These are phyloP conservation scores for Avicennia marina DNA, from an alignment of 257 asterid species.

Conservation along the genomic window DNA sequence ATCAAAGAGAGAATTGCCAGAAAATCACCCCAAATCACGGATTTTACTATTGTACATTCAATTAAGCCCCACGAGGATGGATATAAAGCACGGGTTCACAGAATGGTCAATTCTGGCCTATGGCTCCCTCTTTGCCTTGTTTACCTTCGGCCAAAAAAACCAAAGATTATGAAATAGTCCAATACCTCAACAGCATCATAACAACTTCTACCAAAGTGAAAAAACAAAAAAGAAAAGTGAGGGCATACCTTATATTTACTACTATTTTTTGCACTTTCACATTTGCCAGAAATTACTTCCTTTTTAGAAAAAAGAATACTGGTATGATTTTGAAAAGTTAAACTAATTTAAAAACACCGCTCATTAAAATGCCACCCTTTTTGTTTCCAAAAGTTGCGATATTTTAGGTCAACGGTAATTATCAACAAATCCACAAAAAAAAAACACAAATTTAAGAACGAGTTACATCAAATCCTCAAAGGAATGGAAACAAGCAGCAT, in stretches of 20 bases:
- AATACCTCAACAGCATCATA: constrained; percentile 7
- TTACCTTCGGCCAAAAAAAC: constrained; percentile 22
- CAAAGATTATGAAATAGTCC: constrained; percentile 12
- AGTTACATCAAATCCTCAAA: constrained; percentile 18
- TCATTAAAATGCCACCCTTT: too few species aligned
- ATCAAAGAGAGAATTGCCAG: neutral
- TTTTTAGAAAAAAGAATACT: too few species aligned
- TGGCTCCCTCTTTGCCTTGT: constrained; percentile 14
- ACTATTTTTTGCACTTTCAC: neutral
- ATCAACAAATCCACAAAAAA: constrained; percentile 11
- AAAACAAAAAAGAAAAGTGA: too few species aligned
- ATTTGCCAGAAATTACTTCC: neutral
- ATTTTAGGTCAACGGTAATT: too few species aligned
- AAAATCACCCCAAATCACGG: constrained; percentile 14
- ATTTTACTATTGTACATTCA: neutral
- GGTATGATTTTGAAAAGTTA: constrained; percentile 13
- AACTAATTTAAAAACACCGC: constrained; percentile 1
- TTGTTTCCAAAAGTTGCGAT: too few species aligned
- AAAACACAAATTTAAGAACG: too few species aligned
- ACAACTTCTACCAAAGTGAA: constrained; percentile 10
- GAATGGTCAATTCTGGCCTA: constrained; percentile 20
- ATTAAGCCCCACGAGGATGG: constrained; percentile 8
- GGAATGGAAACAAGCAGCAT: constrained; percentile 27
- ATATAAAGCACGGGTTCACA: constrained; percentile 20
- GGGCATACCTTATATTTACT: constrained; percentile 3